Evolutionary conservation across 768 basidiomycete genomes (phyloP), one percentile per base, ranked within the genome.

Genomic region (Butyriboletus loyo): DNA sequence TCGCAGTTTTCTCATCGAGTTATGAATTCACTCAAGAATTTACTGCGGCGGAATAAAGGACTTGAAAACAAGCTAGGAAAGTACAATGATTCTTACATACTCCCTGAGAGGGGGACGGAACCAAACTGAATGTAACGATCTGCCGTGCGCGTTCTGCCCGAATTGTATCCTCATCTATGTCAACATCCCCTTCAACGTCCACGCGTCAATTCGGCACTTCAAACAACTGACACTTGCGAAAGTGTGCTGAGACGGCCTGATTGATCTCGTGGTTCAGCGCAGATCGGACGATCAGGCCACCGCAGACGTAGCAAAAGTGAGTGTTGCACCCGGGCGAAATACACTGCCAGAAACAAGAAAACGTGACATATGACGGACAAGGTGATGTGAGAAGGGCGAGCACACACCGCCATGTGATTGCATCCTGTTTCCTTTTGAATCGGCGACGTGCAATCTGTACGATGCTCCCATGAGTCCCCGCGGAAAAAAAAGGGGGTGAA

Each of bases 311-410:
- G 57, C 81, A 83, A 58, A 82, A 83, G 55, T 83, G 81, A 57
- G 76, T 75, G 55, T 83, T 82, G 64, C 83, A 84, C n/a, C 76
- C 80, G 2, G 81, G 80, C 1, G 79, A 69, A 35, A 76, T 74
- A 57, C 80, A 83, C 82, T 83, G 50, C 25, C 49, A 53, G 21
- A 28, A 37, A n/a, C 19, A 19, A 2, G 31, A 7, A 8, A 24
- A 4, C 5, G 3, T 28, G 8, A 2, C 7, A 25, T 35, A 43
- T 24, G 35, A 24, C 15, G 30, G 19, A 10, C n/a, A 11, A 21
- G 25, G 10, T 13, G 27, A 24, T 27, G 5, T 9, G 41, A 2
- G 8, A 8, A 41, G 25, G 28, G 24, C 7, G 38, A 25, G 27
- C 19, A 46, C 48, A 58, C 28, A 82, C 82, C 53, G 74, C 72